A percentile compares a stretch with the other conserved stretches of the same genome.
Conservation (phyloP, 1,284 basidiomycete species). For the Phylloboletellus chloephorus region DNA sequence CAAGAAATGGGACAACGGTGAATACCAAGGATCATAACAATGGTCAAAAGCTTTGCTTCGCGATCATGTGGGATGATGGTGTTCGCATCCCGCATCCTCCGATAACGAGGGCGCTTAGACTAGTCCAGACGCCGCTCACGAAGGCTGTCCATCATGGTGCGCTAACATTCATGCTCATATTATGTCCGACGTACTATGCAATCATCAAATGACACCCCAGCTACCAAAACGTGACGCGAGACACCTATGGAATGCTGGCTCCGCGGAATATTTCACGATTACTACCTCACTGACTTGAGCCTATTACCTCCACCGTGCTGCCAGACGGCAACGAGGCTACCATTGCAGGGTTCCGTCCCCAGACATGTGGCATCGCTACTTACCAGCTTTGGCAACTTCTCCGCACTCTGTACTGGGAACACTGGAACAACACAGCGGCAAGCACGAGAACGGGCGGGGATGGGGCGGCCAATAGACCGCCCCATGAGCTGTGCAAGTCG, state of each 20-base stretch:
- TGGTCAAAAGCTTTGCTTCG: slow-evolving; percentile 56
- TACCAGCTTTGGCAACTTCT: slow-evolving; percentile 54
- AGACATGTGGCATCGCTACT: slow-evolving; percentile 31
- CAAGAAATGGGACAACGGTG: slow-evolving; percentile 61
- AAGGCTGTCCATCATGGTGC: slow-evolving; percentile 64
- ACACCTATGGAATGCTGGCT: slow-evolving; percentile 38
- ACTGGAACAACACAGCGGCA: slow-evolving; percentile 49
- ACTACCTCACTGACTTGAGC: slow-evolving; percentile 42
- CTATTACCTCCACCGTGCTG: slow-evolving; percentile 46
- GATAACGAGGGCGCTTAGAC: slow-evolving; percentile 56
- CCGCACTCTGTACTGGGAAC: slow-evolving; percentile 47
- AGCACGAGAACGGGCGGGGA: slow-evolving; percentile 56
- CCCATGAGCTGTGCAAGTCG: slow-evolving; percentile 49
- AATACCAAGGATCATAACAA: slow-evolving; percentile 54
- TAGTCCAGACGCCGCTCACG: slow-evolving; percentile 51
- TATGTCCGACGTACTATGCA: slow-evolving; percentile 13
- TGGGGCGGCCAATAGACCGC: slow-evolving; percentile 59
- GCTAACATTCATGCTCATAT: background rate
- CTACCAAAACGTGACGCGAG: slow-evolving; percentile 1
- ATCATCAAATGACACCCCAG: slow-evolving; percentile 38
- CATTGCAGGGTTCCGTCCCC: slow-evolving; percentile 18
- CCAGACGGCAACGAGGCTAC: slow-evolving; percentile 26
- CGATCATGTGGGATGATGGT: slow-evolving; percentile 60
- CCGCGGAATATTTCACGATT: slow-evolving; percentile 40
- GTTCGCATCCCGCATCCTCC: slow-evolving; percentile 67